Percentiles rank a stretch among this genome's conserved stretches.
phyloP scores from a whole-genome alignment of 768 basidiomycete genomes.

The Crepidotus variabilis region DNA sequence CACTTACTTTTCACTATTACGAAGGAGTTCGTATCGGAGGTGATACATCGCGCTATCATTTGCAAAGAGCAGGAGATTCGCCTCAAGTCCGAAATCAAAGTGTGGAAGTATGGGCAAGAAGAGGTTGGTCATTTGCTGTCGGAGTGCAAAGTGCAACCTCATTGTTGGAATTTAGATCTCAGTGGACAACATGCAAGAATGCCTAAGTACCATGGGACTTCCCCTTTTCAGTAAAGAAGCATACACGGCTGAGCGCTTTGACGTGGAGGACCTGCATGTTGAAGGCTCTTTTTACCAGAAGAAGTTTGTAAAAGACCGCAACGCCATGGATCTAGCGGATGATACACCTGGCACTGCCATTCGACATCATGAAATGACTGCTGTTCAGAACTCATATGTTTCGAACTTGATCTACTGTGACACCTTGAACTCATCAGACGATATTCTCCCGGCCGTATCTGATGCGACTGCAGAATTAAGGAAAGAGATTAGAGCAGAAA shows the following conservation, averaged over 20 bases:
- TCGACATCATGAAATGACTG: too few relatives aligned
- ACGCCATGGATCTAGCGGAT: neutral
- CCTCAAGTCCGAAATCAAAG: constrained; percentile 56
- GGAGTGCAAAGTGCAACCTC: neutral
- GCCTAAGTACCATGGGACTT: constrained; percentile 44
- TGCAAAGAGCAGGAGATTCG: constrained; percentile 55
- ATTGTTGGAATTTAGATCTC: constrained; percentile 33
- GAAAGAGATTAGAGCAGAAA: constrained; percentile 16
- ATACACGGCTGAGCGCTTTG: constrained; percentile 36
- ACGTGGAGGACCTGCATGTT: constrained; percentile 3
- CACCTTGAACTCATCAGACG: neutral
- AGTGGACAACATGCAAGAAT: constrained; percentile 40
- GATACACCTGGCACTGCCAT: neutral
- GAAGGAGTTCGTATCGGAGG: constrained; percentile 46
- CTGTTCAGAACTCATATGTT: neutral
- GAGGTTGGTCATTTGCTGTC: constrained; percentile 26
- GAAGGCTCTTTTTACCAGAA: neutral
- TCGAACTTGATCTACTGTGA: neutral
- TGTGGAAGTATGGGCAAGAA: constrained; percentile 48
- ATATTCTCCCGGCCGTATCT: constrained; percentile 16
- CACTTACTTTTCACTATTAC: constrained; percentile 40
- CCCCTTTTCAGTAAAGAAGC: constrained; percentile 30
- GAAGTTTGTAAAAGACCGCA: neutral
- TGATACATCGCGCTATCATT: constrained; percentile 49
- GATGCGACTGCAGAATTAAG: constrained; percentile 31